Conservation (phyloP, 106 monocot genomes). For the Dendrobium catenatum region DNA sequence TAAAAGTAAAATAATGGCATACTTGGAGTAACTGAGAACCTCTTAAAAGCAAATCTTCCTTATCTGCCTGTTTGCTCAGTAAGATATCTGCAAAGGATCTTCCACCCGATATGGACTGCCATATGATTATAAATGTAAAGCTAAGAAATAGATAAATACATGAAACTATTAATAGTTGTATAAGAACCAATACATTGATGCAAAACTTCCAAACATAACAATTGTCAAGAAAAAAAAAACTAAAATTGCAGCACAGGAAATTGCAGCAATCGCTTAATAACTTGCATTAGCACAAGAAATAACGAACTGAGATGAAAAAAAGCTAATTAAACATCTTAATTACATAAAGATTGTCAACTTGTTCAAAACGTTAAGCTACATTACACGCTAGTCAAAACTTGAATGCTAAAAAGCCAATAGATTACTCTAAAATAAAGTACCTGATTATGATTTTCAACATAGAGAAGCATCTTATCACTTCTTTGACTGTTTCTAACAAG, state of each 20-base stretch:
- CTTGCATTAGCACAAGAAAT: background rate
- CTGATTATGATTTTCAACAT: constrained; percentile 93
- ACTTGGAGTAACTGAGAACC: constrained; percentile 67
- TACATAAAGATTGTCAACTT: background rate
- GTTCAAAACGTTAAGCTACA: background rate
- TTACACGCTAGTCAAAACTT: background rate
- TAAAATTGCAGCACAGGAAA: background rate
- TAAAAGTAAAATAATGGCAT: constrained; percentile 8
- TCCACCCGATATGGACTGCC: constrained; percentile 92
- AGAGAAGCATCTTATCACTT: constrained; percentile 59
- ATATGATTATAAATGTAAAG: constrained; percentile 7
- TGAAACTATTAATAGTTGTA: background rate
- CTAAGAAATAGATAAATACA: background rate
- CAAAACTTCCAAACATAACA: background rate
- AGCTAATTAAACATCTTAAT: background rate
- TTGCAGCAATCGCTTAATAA: background rate
- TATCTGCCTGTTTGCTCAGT: constrained; percentile 21
- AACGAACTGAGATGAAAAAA: background rate
- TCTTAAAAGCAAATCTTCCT: constrained; percentile 32
- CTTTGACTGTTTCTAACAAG: constrained; percentile 38
- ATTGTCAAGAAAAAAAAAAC: background rate
- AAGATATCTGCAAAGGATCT: constrained; percentile 83
- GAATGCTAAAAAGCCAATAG: background rate
- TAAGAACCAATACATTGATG: background rate
- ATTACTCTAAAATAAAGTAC: constrained; percentile 16